Evolutionary conservation across 2,329 filamentous ascomycete species (phyloP).

Genomic region (Botryotinia narcissicola): DNA sequence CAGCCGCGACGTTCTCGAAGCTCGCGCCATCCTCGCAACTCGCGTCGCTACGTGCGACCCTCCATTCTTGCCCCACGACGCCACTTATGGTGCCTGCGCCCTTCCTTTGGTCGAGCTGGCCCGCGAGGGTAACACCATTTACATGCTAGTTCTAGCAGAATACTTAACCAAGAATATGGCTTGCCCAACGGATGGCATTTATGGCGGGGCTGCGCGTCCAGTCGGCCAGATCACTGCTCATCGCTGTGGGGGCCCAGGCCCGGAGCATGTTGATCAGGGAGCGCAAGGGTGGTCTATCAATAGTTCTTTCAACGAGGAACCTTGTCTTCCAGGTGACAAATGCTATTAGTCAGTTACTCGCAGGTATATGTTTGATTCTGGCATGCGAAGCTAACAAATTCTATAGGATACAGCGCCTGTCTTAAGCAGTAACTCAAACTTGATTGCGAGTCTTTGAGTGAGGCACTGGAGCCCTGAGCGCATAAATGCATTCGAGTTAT

Average conservation of each 20-base stretch:
- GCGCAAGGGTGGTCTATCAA: not conserved
- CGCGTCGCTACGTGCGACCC: not conserved
- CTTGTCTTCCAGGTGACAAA: not conserved
- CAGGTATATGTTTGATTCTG: not conserved
- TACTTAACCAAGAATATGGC: not conserved
- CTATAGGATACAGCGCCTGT: not conserved
- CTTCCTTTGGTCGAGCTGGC: not conserved
- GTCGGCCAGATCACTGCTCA: fast-evolving
- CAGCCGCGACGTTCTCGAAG: not conserved
- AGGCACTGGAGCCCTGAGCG: not conserved
- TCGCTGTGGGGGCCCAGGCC: not conserved
- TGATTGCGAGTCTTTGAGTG: too few relatives aligned
- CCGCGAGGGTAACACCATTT: not conserved
- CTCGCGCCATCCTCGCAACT: not conserved
- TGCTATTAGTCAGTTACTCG: not conserved
- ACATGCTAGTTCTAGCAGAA: not conserved
- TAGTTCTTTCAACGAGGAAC: not conserved
- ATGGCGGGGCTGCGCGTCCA: not conserved
- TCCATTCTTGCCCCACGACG: not conserved
- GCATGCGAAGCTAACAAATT: not conserved
- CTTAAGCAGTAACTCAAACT: not conserved
- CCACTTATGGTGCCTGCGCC: not conserved
- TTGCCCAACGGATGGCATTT: not conserved
- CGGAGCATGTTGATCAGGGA: not conserved
- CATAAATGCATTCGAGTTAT: fast-evolving